Percentiles rank a stretch among this genome's conserved stretches.
phyloP scores from a whole-genome alignment of 305 asterid species.

The Solanum hybrid region DNA sequence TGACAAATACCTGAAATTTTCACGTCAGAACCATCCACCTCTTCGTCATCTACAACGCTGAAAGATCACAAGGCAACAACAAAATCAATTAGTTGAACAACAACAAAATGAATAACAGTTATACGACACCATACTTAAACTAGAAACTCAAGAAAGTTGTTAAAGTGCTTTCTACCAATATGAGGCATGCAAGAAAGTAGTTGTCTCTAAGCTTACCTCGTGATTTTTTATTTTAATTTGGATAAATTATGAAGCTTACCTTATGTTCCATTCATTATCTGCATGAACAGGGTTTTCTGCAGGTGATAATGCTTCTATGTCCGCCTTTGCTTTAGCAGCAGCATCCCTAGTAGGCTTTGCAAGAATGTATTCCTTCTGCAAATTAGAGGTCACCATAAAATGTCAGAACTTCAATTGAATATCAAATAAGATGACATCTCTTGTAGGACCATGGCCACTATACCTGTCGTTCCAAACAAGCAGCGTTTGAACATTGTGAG shows the following conservation, averaged over 20 bases:
- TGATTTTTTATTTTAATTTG: neutral
- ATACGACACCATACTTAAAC: neutral
- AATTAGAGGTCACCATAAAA: neutral
- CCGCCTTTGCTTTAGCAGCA: conserved; percentile 67
- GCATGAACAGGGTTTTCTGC: conserved; percentile 53
- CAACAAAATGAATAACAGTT: neutral
- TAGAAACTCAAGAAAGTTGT: neutral
- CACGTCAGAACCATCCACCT: conserved; percentile 24
- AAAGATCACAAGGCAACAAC: conserved; percentile 22
- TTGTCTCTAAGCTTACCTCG: neutral
- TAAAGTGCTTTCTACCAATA: neutral
- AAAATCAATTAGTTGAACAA: neutral
- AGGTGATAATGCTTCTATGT: conserved; percentile 37
- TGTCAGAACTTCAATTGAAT: neutral
- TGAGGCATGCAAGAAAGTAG: neutral
- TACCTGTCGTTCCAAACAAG: conserved; percentile 97
- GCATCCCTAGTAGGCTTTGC: conserved; percentile 87
- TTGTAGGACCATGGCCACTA: neutral
- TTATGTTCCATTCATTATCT: conserved; percentile 94
- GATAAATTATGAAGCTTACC: conserved; percentile 26
- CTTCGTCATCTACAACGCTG: conserved; percentile 76
- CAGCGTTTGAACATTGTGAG: conserved; percentile 85
- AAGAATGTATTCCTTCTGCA: conserved; percentile 69
- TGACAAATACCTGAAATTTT: conserved; percentile 44
- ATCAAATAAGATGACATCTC: neutral